These are phyloP conservation scores for Cordyceps tenuipes DNA, from an alignment of 2,329 filamentous ascomycete species.

Conservation along the genomic window DNA sequence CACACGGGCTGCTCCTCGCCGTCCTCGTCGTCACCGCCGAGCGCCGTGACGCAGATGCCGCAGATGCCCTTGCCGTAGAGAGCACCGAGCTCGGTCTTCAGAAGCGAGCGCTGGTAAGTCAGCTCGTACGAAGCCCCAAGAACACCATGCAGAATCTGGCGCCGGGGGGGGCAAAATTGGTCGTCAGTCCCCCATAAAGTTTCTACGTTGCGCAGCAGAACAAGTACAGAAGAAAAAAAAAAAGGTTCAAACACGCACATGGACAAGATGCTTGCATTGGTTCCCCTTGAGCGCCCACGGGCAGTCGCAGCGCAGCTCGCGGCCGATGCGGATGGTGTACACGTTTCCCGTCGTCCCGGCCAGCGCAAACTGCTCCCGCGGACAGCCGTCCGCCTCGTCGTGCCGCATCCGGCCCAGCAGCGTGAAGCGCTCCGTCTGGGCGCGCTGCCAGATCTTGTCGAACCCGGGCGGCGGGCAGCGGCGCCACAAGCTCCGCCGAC, in stretches of 20 bases:
- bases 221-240: background rate
- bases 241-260: constrained; percentile 28
- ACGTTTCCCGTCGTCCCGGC: constrained; percentile 59
- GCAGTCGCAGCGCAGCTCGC: constrained; percentile 46
- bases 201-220: too few species aligned
- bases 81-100: constrained; percentile 48
- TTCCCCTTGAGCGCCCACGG: constrained; percentile 44
- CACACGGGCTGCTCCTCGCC: constrained; percentile 35
- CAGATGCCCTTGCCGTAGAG: constrained; percentile 49
- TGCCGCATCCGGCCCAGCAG: constrained; percentile 33
- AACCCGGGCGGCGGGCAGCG: constrained; percentile 27
- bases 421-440: constrained; percentile 37
- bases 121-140: constrained; percentile 47
- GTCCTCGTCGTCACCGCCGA: constrained; percentile 25
- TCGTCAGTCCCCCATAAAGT: background rate
- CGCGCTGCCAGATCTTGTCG: constrained; percentile 28
- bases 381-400: constrained; percentile 29
- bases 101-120: constrained; percentile 54
- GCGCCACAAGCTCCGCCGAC: constrained; percentile 28
- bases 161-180: background rate
- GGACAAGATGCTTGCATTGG: constrained; percentile 59
- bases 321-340: constrained; percentile 48
- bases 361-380: constrained; percentile 44
- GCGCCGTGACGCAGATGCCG: constrained; percentile 47
- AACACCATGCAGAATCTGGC: constrained; percentile 47